Evolutionary conservation across 2,329 filamentous ascomycete species (phyloP), one percentile per base, ranked within the genome.

Genomic region (Xylaria sp.): DNA sequence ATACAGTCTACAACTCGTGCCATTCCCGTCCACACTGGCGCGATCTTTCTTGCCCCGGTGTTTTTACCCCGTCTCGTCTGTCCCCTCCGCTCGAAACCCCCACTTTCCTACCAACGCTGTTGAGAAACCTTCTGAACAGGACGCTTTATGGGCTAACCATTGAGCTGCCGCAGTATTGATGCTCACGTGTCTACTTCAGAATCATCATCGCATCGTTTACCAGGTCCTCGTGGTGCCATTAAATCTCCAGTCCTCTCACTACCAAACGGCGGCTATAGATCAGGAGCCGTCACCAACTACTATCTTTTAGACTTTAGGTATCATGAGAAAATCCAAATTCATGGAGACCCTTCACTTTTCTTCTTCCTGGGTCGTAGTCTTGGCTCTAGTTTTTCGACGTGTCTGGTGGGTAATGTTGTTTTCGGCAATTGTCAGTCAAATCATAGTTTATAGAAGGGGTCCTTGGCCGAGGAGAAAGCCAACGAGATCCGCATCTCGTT

Each of bases 81-180:
- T 77, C 67, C 78, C 81, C 75, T 87, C 37, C 15, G 55, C 18
- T 18, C 12, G 55, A 56, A 6, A 15, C 2, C 46, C 55, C 55
- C 37, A 44, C 12, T 82, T 0, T 87, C 86, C 87, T 81, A 13
- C 86, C 69, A 81, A 78, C 46, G 83, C 75, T 80, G 86, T 85
- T 18, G 10, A 72, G 86, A 85, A 1, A 77, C 70, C 2, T 70
- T 68, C 70, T 83, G 81, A 18, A 80, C 73, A 46, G 80, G 81
- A 0, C 81, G 77, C 20, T 80, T 74, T 80, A 74, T 20, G 78
- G 78, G 4, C 13, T 39, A 13, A 56, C 10, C 9, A 56, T 56
- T n/a, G 18, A 28, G 54, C 54, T 25, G 25, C 13, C 34, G 39
- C n/a, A 12, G 23, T 20, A 23, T 25, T 6, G 8, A n/a, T n/a